Percentiles rank a stretch among this genome's conserved stretches.
phyloP scores from a whole-genome alignment of 208 protist genomes.

The Trypanosoma melophagium region DNA sequence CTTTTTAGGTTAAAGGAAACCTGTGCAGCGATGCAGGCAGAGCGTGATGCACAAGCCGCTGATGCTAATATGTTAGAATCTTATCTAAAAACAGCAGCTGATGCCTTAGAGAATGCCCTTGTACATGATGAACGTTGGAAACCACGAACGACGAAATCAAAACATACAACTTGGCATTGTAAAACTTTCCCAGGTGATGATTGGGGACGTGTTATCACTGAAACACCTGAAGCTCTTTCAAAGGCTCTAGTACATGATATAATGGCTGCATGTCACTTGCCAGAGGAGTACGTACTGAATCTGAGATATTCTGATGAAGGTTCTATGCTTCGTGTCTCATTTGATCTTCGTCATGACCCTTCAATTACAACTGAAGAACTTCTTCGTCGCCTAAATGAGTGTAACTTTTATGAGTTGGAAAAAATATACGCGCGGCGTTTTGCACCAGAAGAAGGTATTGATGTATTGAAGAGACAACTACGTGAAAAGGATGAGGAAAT shows the following conservation, averaged over 20 bases:
- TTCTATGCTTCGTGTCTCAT: conserved; percentile 17
- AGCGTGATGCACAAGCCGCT: conserved; percentile 26
- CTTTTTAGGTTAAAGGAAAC: conserved; percentile 1
- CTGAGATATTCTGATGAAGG: conserved; percentile 13
- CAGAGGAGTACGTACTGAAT: conserved; percentile 32
- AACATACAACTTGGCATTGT: conserved; percentile 29
- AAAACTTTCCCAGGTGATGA: conserved; percentile 23
- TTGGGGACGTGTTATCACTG: conserved; percentile 22
- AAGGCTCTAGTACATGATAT: conserved; percentile 33
- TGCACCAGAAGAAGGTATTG: conserved; percentile 15
- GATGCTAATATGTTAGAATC: conserved; percentile 33
- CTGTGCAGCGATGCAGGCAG: conserved; percentile 7
- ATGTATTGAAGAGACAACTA: conserved; percentile 18
- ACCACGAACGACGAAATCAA: conserved; percentile 22
- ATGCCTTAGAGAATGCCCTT: conserved; percentile 32
- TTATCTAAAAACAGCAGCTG: conserved; percentile 27
- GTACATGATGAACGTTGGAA: conserved; percentile 40
- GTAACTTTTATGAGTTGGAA: conserved; percentile 30
- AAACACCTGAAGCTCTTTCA: conserved; percentile 23
- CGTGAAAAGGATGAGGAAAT: conserved; percentile 17
- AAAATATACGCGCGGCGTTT: conserved; percentile 22
- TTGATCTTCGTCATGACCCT: conserved; percentile 31
- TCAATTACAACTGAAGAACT: conserved; percentile 24
- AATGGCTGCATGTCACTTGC: conserved; percentile 29
- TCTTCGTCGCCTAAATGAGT: conserved; percentile 26